Base-by-base conservation (phyloP, 495 filamentous ascomycete genomes). In the Penicillium canariense region DNA sequence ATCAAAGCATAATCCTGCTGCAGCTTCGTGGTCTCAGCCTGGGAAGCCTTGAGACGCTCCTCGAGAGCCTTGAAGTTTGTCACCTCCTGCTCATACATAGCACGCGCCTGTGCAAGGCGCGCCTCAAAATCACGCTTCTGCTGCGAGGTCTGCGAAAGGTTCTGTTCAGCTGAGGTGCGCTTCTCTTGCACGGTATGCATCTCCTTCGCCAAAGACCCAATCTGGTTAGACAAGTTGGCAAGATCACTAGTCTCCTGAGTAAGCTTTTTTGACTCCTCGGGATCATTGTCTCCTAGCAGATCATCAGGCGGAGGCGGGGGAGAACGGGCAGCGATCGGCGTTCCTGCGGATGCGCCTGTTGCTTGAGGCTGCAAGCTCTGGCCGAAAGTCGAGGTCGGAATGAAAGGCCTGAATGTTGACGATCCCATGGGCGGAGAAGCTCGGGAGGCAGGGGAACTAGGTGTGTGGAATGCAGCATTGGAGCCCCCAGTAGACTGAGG, bases 161-260 rank as follows among this genome's bases (percentile, higher is more conserved):
- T 87, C 47, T 85, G 85, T 68, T 96, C 90, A 2, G 87, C 86
- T 5, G 84, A 82, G 2, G 74, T 78, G 36, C 89, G 84, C 70
- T 96, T 91, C 32, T 76, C 81, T 63, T 95, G 91, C 4, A 96
- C 85, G 54, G 90, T 90, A 67, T 94, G 88, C 81, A 96, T 96
- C 76, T 98, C 91, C 68, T 88, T 94, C 2, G 91, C 84, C 51
- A 98, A 71, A 6, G 85, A 89, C 5, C 90, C 86, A 52, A 98
- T 88, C 68, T 97, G 93, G 68, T 96, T 97, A 5, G 91, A 96
- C 50, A 98, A 72, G 63, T 98, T 98, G 26, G 91, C 94, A n/a
- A 97, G 78, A 63, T 98, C 94, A 1, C 87, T 86, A 4, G 91
- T 94, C 68, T 98, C 94, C 53, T 84, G 85, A 0, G 85, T 92